Evolutionary conservation across 2,329 filamentous ascomycete species (phyloP).

Genomic region (Cryphonectria nitschkei): DNA sequence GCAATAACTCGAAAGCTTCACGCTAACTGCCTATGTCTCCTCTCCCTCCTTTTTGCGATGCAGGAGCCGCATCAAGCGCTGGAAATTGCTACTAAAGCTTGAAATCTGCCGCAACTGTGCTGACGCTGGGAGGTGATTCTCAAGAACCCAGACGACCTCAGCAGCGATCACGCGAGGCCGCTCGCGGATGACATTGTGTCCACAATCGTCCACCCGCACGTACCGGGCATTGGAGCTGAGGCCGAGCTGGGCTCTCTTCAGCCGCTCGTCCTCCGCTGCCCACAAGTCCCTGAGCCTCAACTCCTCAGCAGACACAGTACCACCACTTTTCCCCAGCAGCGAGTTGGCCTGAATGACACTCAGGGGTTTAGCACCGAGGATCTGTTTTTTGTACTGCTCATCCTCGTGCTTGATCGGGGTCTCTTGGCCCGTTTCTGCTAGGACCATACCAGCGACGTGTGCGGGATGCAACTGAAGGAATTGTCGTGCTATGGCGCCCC

Average conservation of each 20-base stretch:
- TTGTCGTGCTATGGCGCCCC: constrained; percentile 7
- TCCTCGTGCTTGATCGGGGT: constrained; percentile 9
- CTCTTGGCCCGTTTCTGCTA: constrained; percentile 18
- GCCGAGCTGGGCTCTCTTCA: constrained; percentile 15
- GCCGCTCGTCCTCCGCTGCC: constrained; percentile 13
- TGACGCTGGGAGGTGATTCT: background rate
- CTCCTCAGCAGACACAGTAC: background rate
- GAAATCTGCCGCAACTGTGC: background rate
- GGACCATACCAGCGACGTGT: constrained; percentile 9
- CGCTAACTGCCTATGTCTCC: background rate
- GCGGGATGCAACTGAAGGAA: constrained; percentile 8
- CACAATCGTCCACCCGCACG: constrained; percentile 2
- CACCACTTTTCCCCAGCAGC: background rate
- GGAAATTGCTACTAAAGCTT: background rate
- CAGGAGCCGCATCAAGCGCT: background rate
- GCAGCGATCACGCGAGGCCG: background rate
- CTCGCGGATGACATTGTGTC: constrained; percentile 11
- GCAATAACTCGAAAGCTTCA: background rate
- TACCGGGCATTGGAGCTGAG: constrained; percentile 13
- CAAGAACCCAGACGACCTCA: constrained; percentile 13
- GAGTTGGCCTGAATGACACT: constrained; percentile 12
- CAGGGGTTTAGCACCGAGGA: constrained; percentile 10
- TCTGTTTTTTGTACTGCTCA: constrained; percentile 5
- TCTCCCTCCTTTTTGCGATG: background rate
- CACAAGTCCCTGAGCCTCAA: background rate